Conservation (phyloP, 2,329 filamentous ascomycete species). For the Fusarium piperis region DNA sequence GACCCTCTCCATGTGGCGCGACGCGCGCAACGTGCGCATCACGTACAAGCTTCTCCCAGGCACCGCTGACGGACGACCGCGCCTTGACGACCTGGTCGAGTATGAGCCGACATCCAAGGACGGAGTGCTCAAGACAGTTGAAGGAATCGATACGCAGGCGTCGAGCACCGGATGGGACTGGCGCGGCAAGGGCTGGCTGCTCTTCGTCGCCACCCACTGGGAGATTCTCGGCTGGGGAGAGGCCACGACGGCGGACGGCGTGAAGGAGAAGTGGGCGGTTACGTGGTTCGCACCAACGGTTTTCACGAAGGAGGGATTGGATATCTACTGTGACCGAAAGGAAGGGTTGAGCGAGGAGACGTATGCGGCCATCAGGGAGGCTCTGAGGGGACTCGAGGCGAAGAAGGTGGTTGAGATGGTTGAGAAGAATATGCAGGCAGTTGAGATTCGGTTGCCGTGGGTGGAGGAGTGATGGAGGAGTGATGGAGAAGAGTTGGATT, state of each 20-base stretch:
- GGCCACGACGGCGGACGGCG: slow-evolving; percentile 50
- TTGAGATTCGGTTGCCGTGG: slow-evolving; percentile 65
- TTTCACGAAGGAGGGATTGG: slow-evolving; percentile 84
- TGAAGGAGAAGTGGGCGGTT: slow-evolving; percentile 74
- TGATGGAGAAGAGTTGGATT: not conserved
- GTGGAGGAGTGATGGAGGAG: slow-evolving; percentile 36
- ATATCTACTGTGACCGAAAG: slow-evolving; percentile 75
- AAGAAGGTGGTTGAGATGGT: slow-evolving; percentile 63
- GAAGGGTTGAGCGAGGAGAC: slow-evolving; percentile 69
- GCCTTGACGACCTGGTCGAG: slow-evolving; percentile 77
- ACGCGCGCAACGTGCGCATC: slow-evolving; percentile 82
- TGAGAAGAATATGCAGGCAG: slow-evolving; percentile 58
- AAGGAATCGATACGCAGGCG: slow-evolving; percentile 68
- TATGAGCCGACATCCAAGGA: slow-evolving; percentile 67
- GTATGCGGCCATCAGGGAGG: slow-evolving; percentile 64
- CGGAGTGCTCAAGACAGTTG: slow-evolving; percentile 66
- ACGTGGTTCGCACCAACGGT: slow-evolving; percentile 86
- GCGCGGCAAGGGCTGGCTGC: slow-evolving; percentile 80
- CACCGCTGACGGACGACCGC: slow-evolving; percentile 50
- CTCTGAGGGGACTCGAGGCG: slow-evolving; percentile 58
- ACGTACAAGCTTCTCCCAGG: slow-evolving; percentile 70
- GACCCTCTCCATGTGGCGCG: slow-evolving; percentile 82
- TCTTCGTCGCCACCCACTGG: slow-evolving; percentile 80
- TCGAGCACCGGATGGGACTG: slow-evolving; percentile 70
- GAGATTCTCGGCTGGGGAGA: slow-evolving; percentile 82